phyloP scores from a whole-genome alignment of 2,329 filamentous ascomycete genomes.

The Monosporascus sp. region DNA sequence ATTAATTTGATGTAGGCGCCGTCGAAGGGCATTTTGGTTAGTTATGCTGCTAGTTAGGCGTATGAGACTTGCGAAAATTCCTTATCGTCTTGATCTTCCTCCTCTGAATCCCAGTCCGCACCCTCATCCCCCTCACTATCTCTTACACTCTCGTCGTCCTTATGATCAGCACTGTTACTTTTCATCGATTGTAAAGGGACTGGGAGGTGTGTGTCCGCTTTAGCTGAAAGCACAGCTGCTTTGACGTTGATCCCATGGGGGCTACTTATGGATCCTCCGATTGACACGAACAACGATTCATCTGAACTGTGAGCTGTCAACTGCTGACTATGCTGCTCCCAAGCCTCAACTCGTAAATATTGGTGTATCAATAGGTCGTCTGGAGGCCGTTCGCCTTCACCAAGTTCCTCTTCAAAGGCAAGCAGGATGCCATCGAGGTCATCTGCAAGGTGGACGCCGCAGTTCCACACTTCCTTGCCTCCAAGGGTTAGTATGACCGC shows the following conservation, averaged over 20 bases:
- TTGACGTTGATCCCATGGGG: background rate
- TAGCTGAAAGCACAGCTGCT: slow-evolving; percentile 5
- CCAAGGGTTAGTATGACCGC: slow-evolving; percentile 3
- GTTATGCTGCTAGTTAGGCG: too few relatives aligned
- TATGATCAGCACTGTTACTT: background rate
- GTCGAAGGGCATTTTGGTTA: too few relatives aligned
- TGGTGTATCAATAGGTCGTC: slow-evolving; percentile 3
- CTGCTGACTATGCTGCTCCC: background rate
- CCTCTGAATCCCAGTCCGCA: background rate
- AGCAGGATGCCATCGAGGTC: slow-evolving; percentile 1
- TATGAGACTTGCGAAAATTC: background rate
- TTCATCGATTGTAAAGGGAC: background rate
- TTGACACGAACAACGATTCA: slow-evolving; percentile 5
- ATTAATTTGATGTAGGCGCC: too few relatives aligned
- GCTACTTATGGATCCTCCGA: slow-evolving; percentile 2
- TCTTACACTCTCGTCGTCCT: background rate
- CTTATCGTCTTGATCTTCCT: background rate
- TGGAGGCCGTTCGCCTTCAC: background rate
- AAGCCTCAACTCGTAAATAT: slow-evolving; percentile 3
- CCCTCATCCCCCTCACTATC: background rate
- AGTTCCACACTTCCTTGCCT: slow-evolving; percentile 4
- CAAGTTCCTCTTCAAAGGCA: background rate
- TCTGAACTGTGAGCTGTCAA: slow-evolving; percentile 1
- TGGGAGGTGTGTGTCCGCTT: slow-evolving; percentile 6
- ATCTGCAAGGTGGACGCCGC: slow-evolving; percentile 1